Evolutionary conservation across 2,329 filamentous ascomycete genomes (phyloP).

Genomic region (Pyricularia grisea): DNA sequence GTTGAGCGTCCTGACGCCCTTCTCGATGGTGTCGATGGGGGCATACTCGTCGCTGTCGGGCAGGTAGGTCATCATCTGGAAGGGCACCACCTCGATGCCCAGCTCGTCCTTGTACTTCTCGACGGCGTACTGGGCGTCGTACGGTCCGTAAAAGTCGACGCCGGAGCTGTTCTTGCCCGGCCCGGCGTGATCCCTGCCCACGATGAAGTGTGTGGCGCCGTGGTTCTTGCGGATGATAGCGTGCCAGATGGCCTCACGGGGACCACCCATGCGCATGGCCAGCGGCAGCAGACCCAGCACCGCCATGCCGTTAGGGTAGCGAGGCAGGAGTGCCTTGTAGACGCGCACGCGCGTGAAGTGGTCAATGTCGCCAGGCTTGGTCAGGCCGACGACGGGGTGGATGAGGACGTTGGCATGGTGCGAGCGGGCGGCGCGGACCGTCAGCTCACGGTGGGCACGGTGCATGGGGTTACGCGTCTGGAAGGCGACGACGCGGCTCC

Average conservation of each 20-base stretch:
- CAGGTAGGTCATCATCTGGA: constrained; percentile 99
- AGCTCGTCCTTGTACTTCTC: constrained; percentile 96
- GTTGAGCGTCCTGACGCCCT: constrained; percentile 76
- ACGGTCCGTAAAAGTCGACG: constrained; percentile 94
- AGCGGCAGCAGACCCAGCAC: constrained; percentile 89
- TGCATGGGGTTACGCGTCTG: constrained; percentile 99
- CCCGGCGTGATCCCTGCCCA: constrained; percentile 95
- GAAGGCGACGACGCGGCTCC: constrained; percentile 96
- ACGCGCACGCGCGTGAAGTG: constrained; percentile 99
- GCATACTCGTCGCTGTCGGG: constrained; percentile 95
- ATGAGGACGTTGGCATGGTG: constrained; percentile 98
- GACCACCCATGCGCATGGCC: constrained; percentile 98
- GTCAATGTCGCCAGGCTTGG: constrained; percentile 98
- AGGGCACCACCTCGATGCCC: constrained; percentile 96
- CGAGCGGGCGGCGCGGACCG: constrained; percentile 88
- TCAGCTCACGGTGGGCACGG: constrained; percentile 94
- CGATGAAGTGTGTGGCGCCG: constrained; percentile 97
- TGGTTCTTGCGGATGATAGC: constrained; percentile 99
- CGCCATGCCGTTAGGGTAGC: constrained; percentile 99
- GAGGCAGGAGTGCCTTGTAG: constrained; percentile 91
- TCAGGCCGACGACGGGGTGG: constrained; percentile 95
- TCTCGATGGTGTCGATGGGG: constrained; percentile 80
- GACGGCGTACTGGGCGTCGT: constrained; percentile 92
- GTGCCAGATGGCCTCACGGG: constrained; percentile 98
- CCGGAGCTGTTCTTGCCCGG: constrained; percentile 98